phyloP scores from a whole-genome alignment of 768 basidiomycete genomes.

The Omphalotus guepiniiformis region DNA sequence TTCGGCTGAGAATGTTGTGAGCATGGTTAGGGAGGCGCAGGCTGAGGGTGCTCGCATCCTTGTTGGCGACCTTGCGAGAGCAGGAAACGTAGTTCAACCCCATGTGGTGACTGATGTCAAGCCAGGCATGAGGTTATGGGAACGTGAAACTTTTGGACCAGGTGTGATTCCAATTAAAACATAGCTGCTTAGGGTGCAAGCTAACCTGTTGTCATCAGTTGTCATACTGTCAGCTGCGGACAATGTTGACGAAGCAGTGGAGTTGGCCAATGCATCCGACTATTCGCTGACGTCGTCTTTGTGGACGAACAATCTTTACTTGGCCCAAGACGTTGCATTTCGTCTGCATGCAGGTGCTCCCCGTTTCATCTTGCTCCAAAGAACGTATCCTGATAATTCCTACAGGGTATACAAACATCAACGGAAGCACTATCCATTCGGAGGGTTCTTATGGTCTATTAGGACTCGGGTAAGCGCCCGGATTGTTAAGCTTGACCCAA shows the following conservation, averaged over 20 bases:
- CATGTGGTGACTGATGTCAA: constrained; percentile 46
- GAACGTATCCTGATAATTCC: not conserved
- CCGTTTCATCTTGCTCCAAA: not conserved
- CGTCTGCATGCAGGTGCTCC: constrained; percentile 43
- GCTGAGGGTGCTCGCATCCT: constrained; percentile 41
- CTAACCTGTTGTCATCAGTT: constrained; percentile 23
- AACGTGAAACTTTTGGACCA: constrained; percentile 60
- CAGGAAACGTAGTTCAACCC: constrained; percentile 44
- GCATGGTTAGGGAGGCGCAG: constrained; percentile 40
- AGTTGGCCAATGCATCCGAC: constrained; percentile 49
- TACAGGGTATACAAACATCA: constrained; percentile 50
- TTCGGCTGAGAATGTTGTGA: constrained; percentile 42
- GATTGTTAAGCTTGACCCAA: not conserved
- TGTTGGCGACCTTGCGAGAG: constrained; percentile 35
- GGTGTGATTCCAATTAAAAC: too few species aligned
- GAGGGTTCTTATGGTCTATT: constrained; percentile 34
- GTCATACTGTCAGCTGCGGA: constrained; percentile 41
- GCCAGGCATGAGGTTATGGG: constrained; percentile 49
- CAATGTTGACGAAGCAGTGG: constrained; percentile 49
- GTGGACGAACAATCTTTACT: constrained; percentile 45
- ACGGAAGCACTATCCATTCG: constrained; percentile 46
- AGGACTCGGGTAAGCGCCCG: constrained; percentile 43
- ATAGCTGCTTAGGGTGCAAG: too few species aligned
- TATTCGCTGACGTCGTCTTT: constrained; percentile 49
- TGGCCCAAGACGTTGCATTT: constrained; percentile 41